Evolutionary conservation across 2,329 filamentous ascomycete species (phyloP), one percentile per base, ranked within the genome.

Genomic region (Fusarium udum): DNA sequence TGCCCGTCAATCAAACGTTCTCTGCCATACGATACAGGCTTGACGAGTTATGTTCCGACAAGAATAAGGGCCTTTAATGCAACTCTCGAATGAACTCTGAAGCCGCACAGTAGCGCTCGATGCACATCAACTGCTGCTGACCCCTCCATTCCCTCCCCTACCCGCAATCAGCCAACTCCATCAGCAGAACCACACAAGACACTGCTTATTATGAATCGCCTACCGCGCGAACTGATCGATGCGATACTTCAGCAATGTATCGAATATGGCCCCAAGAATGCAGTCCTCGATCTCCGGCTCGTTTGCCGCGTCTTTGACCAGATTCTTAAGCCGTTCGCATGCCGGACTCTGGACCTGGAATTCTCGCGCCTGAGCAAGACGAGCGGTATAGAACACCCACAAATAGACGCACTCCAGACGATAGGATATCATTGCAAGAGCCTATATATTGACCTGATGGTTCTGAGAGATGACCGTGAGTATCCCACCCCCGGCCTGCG

Each of bases 391-490:
- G 72, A 70, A 24, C 82, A 78, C 9, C 83, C 82, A 3, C 78
- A 82, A 57, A 67, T 82, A n/a, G 80, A 82, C 74, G 83, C 82
- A 12, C 76, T 88, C n/a, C 81, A 83, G 70, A 84, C 83, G 6
- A 81, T 87, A 56, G 86, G 85, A 6, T 81, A 82, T 36, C 79
- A 85, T n/a, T 87, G 85, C 80, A 84, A 84, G 72, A 84, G 85
- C 36, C 74, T 89, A 9, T 87, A 85, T 65, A 80, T 88, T 53
- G 87, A 89, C 74, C 78, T 88, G 77, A 87, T 87, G 85, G 82
- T 87, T 22, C 78, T 88, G 42, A 83, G 87, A 72, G 87, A 88
- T 74, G 85, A 87, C 60, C 76, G 87, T 87, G 79, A 72, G 83
- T 72, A 10, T 37, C 39, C 20, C 24, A 37, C 39, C 24, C 20